A percentile compares a stretch with the other conserved stretches of the same genome.
Evolutionary conservation across 192 early-diverging fungal genomes (phyloP).

Genomic region (Chytriomyces sp.): DNA sequence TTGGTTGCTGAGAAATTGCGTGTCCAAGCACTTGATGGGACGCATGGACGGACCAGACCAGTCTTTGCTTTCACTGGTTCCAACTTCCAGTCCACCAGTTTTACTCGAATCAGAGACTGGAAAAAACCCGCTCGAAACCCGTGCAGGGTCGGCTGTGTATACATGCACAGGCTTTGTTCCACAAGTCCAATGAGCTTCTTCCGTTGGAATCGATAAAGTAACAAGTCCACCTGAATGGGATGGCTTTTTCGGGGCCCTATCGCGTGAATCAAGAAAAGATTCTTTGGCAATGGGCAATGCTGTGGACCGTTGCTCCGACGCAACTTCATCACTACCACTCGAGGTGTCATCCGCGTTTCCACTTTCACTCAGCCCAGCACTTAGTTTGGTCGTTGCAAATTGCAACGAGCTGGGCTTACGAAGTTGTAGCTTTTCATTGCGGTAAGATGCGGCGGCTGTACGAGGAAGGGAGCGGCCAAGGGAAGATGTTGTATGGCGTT

Average conservation of each 20-base stretch:
- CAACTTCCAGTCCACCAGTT: too few relatives aligned
- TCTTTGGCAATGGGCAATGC: neutral
- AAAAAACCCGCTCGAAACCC: slow-evolving; percentile 34
- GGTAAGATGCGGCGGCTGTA: neutral
- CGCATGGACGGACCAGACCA: neutral
- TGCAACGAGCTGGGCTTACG: slow-evolving; percentile 18
- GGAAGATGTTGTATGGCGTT: too few relatives aligned
- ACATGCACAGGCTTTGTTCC: neutral
- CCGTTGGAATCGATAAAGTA: neutral
- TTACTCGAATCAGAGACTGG: neutral
- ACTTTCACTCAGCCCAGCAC: slow-evolving; percentile 25
- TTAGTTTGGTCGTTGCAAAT: slow-evolving; percentile 3
- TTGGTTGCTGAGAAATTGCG: too few relatives aligned
- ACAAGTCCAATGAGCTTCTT: too few relatives aligned
- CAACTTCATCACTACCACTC: neutral
- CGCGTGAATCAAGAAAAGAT: neutral
- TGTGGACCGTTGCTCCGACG: too few relatives aligned
- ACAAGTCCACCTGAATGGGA: neutral
- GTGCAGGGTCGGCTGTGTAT: slow-evolving; percentile 19
- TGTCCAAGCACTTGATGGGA: neutral
- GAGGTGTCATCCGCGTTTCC: neutral
- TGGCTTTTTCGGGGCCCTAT: neutral
- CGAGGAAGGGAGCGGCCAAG: too few relatives aligned
- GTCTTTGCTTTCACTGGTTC: too few relatives aligned
- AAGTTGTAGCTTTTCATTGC: neutral